Conservation (phyloP, 768 basidiomycete genomes). For the Dictyophora rubrovolvata region DNA sequence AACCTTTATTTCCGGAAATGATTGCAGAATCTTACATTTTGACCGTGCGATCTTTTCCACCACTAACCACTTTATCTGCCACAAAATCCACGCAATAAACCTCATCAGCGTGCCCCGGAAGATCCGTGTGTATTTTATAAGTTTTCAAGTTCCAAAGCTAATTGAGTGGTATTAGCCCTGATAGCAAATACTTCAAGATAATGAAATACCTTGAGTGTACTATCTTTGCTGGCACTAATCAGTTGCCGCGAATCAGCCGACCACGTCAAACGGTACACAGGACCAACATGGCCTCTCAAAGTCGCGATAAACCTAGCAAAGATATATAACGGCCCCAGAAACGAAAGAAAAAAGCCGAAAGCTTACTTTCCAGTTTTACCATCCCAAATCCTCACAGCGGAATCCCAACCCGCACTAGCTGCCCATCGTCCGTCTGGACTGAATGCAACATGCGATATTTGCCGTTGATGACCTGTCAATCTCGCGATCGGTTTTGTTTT, state of each 20-base stretch:
- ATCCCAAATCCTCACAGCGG: slow-evolving; percentile 88
- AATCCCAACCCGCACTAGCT: slow-evolving; percentile 87
- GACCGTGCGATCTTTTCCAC: slow-evolving; percentile 83
- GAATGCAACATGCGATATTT: slow-evolving; percentile 89
- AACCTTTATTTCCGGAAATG: not conserved
- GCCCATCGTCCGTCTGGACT: slow-evolving; percentile 90
- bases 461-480: slow-evolving; percentile 89
- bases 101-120: slow-evolving; percentile 95
- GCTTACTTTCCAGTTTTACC: slow-evolving; percentile 39
- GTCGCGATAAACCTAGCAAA: slow-evolving; percentile 76
- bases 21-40: slow-evolving; percentile 64
- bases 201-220: slow-evolving; percentile 75
- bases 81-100: slow-evolving; percentile 99
- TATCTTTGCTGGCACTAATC: slow-evolving; percentile 92
- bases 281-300: slow-evolving; percentile 84
- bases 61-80: slow-evolving; percentile 97
- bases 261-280: slow-evolving; percentile 93
- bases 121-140: slow-evolving; percentile 87
- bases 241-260: slow-evolving; percentile 87
- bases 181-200: not conserved
- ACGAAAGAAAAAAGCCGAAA: not conserved
- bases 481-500: slow-evolving; percentile 65
- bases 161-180: not conserved
- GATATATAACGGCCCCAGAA: not conserved
- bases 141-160: slow-evolving; percentile 97